Evolutionary conservation across 1,284 basidiomycete genomes (phyloP).

Genomic region (Microbotryum lychnidis-dioicae): DNA sequence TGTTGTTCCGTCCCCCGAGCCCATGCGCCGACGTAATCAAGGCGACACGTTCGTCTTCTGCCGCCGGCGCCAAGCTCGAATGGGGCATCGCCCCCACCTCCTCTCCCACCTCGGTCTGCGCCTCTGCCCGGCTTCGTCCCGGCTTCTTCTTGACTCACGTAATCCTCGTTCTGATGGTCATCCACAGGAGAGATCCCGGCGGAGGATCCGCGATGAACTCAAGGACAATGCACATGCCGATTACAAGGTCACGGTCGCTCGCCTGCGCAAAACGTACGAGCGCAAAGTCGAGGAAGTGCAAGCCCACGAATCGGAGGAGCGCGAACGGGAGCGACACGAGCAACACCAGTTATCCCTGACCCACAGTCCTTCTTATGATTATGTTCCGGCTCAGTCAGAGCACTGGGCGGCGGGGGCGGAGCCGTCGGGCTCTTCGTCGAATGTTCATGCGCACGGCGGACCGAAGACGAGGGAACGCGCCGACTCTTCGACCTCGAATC

Average conservation of each 20-base stretch:
- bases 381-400: too few species aligned
- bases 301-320: conserved; percentile 23
- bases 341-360: conserved; percentile 5
- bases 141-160: not conserved
- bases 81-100: not conserved
- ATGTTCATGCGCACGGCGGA: not conserved
- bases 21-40: too few species aligned
- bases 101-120: not conserved
- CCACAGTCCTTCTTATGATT: not conserved
- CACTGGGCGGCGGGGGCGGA: not conserved
- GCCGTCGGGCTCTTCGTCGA: not conserved
- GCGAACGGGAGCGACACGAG: conserved; percentile 9
- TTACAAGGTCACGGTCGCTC: conserved; percentile 24
- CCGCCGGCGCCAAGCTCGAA: not conserved
- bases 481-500: not conserved
- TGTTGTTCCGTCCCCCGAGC: too few species aligned
- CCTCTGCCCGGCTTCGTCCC: not conserved
- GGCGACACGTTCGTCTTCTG: not conserved
- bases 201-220: conserved; percentile 30
- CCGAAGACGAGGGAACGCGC: not conserved
- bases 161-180: not conserved
- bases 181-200: conserved; percentile 29
- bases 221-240: conserved; percentile 24
- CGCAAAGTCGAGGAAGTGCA: conserved; percentile 32
- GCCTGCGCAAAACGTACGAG: conserved; percentile 30